These are phyloP conservation scores for Delonix regia DNA, from an alignment of 306 rosid genomes.

Conservation along the genomic window DNA sequence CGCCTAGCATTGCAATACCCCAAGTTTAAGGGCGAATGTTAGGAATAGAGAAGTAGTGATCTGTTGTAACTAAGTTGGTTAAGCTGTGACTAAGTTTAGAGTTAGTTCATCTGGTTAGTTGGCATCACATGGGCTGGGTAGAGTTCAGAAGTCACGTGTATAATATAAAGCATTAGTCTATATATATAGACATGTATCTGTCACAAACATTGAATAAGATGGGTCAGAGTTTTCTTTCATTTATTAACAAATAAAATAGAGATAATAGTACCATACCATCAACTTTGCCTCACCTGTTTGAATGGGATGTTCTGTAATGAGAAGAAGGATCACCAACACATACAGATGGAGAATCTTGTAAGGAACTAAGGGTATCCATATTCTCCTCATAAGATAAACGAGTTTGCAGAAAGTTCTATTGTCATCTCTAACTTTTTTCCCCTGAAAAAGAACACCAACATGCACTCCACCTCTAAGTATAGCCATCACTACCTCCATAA, in stretches of 20 bases:
- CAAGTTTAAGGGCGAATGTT: too few species aligned
- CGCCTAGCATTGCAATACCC: too few species aligned
- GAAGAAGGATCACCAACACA: conserved; percentile 52
- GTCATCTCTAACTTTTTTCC: conserved; percentile 82
- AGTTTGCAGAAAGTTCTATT: conserved; percentile 71
- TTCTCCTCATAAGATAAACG: conserved; percentile 80
- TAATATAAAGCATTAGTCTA: too few species aligned
- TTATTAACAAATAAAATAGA: conserved; percentile 17
- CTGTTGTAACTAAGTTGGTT: too few species aligned
- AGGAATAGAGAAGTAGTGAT: too few species aligned
- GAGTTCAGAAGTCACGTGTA: too few species aligned
- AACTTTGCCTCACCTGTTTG: conserved; percentile 54
- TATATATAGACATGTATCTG: too few species aligned
- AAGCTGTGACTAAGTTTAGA: too few species aligned
- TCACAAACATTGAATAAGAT: too few species aligned
- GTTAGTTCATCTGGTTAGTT: too few species aligned
- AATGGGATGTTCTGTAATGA: conserved; percentile 48
- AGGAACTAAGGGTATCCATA: conserved; percentile 58
- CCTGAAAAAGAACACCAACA: conserved; percentile 79
- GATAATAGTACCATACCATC: conserved; percentile 7
- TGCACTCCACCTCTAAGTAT: conserved; percentile 70
- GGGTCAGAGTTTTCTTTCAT: too few species aligned
- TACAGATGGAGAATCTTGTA: conserved; percentile 49
- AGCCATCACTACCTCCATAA: conserved; percentile 81
- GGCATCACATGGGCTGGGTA: too few species aligned